phyloP scores from a whole-genome alignment of 306 rosid species.

The Albizia julibrissin region DNA sequence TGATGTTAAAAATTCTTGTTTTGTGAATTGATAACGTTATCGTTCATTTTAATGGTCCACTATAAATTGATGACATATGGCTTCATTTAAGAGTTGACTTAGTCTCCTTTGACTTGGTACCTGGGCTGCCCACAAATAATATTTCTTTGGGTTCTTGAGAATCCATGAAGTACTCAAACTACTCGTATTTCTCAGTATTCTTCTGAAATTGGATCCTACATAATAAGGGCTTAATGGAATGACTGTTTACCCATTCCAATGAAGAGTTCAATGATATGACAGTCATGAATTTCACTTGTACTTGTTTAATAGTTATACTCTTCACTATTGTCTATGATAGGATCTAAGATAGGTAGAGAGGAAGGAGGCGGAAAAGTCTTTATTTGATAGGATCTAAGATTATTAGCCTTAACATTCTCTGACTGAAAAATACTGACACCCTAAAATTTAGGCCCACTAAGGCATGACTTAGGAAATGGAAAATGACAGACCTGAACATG shows the following conservation, averaged over 20 bases:
- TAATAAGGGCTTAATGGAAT: not conserved
- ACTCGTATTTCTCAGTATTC: not conserved
- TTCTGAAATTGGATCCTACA: not conserved
- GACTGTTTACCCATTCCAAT: not conserved
- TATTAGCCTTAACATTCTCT: too few relatives aligned
- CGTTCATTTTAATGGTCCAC: not conserved
- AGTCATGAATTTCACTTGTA: not conserved
- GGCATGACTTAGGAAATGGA: too few relatives aligned
- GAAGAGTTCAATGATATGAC: not conserved
- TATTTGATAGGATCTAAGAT: too few relatives aligned
- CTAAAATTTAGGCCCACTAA: too few relatives aligned
- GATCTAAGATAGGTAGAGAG: too few relatives aligned
- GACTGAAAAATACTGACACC: too few relatives aligned
- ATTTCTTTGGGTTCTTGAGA: not conserved
- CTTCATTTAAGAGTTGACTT: not conserved
- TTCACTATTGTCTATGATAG: too few relatives aligned
- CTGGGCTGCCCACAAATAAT: too few relatives aligned
- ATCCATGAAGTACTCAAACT: not conserved
- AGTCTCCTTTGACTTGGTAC: too few relatives aligned
- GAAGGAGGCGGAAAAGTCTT: too few relatives aligned
- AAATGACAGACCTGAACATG: too few relatives aligned
- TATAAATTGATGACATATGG: not conserved
- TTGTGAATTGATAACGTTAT: not conserved
- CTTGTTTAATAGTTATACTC: not conserved
- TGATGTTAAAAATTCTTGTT: constrained; percentile 2